phyloP scores from a whole-genome alignment of 139 green algal genomes.

The Zygnema circumcarinatum region DNA sequence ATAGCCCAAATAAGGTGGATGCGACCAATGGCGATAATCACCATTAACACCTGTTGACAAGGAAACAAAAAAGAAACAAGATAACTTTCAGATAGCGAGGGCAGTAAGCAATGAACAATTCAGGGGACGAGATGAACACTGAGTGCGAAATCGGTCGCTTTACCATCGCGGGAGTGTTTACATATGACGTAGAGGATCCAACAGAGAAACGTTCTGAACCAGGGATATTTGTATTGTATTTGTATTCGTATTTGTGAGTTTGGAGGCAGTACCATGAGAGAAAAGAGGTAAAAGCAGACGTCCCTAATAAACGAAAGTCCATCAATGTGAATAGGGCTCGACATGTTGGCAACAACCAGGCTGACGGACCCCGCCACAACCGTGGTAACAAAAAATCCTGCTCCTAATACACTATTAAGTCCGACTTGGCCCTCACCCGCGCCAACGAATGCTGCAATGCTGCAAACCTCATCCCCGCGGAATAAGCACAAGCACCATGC shows the following conservation, averaged over 20 bases:
- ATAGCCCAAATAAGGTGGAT: slow-evolving; percentile 32
- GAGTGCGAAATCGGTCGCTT: too few species aligned
- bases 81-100: too few species aligned
- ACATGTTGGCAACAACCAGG: slow-evolving; percentile 35
- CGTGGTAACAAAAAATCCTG: slow-evolving; percentile 54
- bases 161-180: too few species aligned
- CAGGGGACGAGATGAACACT: too few species aligned
- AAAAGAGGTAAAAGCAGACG: slow-evolving; percentile 64
- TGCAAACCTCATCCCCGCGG: slow-evolving; percentile 17
- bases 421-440: slow-evolving; percentile 56
- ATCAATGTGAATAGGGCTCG: not conserved
- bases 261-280: slow-evolving; percentile 30
- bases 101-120: too few species aligned
- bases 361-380: slow-evolving; percentile 57
- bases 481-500: too few species aligned
- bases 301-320: slow-evolving; percentile 58
- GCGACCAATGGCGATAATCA: slow-evolving; percentile 34
- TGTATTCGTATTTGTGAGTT: too few species aligned
- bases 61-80: too few species aligned
- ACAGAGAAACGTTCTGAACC: too few species aligned
- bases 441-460: slow-evolving; percentile 56
- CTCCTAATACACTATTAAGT: slow-evolving; percentile 63
- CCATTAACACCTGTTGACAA: slow-evolving; percentile 56
- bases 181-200: too few species aligned
- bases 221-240: too few species aligned